Evolutionary conservation across 495 filamentous ascomycete species (phyloP), one percentile per base, ranked within the genome.

Genomic region (Hapsidospora chrysogenum): DNA sequence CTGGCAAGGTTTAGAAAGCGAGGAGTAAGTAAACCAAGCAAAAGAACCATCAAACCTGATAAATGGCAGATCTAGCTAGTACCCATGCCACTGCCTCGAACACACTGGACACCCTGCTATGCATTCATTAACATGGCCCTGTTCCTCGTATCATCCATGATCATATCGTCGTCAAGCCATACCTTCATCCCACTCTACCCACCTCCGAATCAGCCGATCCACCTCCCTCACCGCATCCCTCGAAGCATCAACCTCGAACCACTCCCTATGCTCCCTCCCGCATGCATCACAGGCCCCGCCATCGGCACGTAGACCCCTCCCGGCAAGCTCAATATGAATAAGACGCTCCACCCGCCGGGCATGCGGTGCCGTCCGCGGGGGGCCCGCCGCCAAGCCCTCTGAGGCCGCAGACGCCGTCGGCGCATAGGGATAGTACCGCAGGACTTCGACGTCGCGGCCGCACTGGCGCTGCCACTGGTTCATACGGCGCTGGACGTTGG

Each of bases 401-500:
- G 35, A 4, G 39, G 40, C 37, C 17, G 29, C 25, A 29, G 53
- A 30, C 52, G 40, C 19, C 45, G 1, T 77, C 76, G 79, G 57
- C 0, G 76, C 63, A 51, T 94, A 83, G 3, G 89, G 89, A 49
- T 99, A 99, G 50, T 78, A 96, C 9, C 92, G 74, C 20, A 96
- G 75, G 13, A 99, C 62, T 5, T 78, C 79, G 8, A 93, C 57
- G 33, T 85, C 72, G 51, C 94, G 80, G 2, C 78, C 81, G 58
- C 92, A 99, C 60, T 96, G 92, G 16, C 77, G 70, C 10, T 74
- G 72, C 89, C 92, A 96, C 55, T 96, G 79, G 49, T 83, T 85
- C 45, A 99, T 58, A 9, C 92, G 70, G 9, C 87, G 71, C 45
- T 92, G 84, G 13, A 99, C 85, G 44, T 96, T 96, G 34, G 64